Base-by-base conservation (phyloP, 2,329 filamentous ascomycete genomes). In the Fusarium nisikadoi region DNA sequence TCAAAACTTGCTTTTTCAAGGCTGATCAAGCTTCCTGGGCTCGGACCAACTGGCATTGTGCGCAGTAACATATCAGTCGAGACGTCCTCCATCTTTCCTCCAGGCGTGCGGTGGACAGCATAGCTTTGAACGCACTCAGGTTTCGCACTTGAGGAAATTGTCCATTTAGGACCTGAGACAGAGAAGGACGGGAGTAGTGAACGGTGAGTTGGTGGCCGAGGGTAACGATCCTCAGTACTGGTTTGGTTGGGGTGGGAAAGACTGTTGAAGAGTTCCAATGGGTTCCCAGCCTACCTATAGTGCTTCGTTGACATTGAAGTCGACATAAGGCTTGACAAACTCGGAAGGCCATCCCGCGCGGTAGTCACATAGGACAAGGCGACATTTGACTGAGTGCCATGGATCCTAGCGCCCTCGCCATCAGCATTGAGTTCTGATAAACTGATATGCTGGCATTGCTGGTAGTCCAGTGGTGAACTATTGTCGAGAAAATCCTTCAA, bases 401-500 rank as follows among this genome's bases (percentile, higher is more conserved):
- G 7, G 11, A 7, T 50, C 47, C 33, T 39, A 29, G 17, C 13
- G 20, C 19, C 33, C 36, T 31, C 42, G n/a, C 64, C 62, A 66
- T n/a, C 46, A 66, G 3, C 17, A 5, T 20, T 61, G 17, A 5
- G 23, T 61, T 11, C 35, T 3, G 16, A n/a, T 19, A 20, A 67
- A 20, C 10, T 19, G 46, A 4, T 23, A n/a, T 68, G 65, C 17
- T 19, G 13, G n/a, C 64, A 68, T 19, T 41, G 25, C 20, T 41
- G n/a, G 43, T 63, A 63, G 3, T n/a, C 16, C n/a, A 12, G 10
- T 23, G 10, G n/a, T 8, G 27, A 20, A 47, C 31, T 13, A 13
- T 33, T 33, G 31, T 31, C 10, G 23, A 25, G 23, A 25, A 25
- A 5, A 25, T 25, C 23, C 23, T 25, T 25, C 23, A 25, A 25